Evolutionary conservation across 805 yeast species (phyloP), one percentile per base, ranked within the genome.

Genomic region (Wickerhamomyces subpelliculosus): DNA sequence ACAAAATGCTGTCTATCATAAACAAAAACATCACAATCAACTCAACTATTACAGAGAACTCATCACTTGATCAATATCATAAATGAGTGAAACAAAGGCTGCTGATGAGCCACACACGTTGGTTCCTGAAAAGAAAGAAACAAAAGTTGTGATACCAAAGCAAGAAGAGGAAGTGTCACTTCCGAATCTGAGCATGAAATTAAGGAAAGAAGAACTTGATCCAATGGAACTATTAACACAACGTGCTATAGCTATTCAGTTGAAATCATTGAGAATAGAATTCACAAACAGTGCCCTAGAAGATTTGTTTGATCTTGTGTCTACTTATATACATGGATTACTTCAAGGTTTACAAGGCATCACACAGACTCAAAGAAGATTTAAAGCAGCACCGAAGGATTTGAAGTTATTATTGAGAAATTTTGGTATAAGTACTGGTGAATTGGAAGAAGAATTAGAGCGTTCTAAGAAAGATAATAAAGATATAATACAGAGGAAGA

Each of bases 351-450:
- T 82, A 20, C 75, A 73, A 34, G 68, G 68, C 42, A 56, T 74
- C 25, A 67, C 79, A 3, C 78, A 76, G 39, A 57, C 73, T 1
- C 89, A 82, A 54, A 64, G 90, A 47, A 67, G 88, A 36, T 61
- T 65, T 16, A 54, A 55, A n/a, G 77, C 82, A 1, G 63, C 81
- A 0, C 60, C 69, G 16, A 61, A 60, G 22, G 89, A 83, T 54
- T 39, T 78, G 10, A 55, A 59, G 18, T 47, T 76, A 36, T 54
- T 78, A 35, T 46, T 75, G 1, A 54, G 60, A 26, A 66, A 70
- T 10, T 72, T 70, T 25, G 55, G 62, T 22, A 49, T 82, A 16
- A 42, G 59, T 5, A 54, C 67, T 12, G 27, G 47, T 1, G 75
- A 62, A 3, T 45, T 81, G 8, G 59, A 63, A 35, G 52, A 55